Evolutionary conservation across 116 monocot genomes (phyloP).

Genomic region (Papilionanthe hybrid): DNA sequence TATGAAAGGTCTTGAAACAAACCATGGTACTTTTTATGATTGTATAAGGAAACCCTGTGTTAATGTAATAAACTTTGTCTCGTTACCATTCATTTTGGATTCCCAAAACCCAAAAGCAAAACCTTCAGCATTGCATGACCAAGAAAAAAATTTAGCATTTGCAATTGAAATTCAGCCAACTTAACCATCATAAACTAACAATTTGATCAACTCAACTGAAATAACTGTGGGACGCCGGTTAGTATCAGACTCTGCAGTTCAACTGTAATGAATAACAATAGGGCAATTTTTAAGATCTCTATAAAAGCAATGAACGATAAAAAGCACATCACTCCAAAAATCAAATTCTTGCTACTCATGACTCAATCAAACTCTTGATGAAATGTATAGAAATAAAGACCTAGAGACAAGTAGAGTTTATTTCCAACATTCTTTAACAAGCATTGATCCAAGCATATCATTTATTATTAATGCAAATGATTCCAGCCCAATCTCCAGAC

Average conservation of each 20-base stretch:
- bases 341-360: neutral
- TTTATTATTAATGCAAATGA: neutral
- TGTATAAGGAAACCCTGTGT: conserved; percentile 81
- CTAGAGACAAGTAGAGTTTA: neutral
- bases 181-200: neutral
- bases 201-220: neutral
- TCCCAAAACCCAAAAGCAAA: neutral
- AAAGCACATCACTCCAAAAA: neutral
- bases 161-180: too few relatives aligned
- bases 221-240: neutral
- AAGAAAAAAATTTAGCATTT: neutral
- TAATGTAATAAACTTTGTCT: conserved; percentile 75
- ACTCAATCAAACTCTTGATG: neutral
- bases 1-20: conserved; percentile 81
- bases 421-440: neutral
- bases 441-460: neutral
- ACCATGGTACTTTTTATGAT: conserved; percentile 86
- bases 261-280: neutral
- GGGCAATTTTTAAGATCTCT: neutral
- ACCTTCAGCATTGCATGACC: neutral
- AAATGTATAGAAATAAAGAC: neutral
- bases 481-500: neutral
- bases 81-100: conserved; percentile 33
- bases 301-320: neutral
- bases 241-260: neutral